These are phyloP conservation scores for Fusarium irregulare DNA, from an alignment of 2,329 filamentous ascomycete genomes.

Conservation along the genomic window DNA sequence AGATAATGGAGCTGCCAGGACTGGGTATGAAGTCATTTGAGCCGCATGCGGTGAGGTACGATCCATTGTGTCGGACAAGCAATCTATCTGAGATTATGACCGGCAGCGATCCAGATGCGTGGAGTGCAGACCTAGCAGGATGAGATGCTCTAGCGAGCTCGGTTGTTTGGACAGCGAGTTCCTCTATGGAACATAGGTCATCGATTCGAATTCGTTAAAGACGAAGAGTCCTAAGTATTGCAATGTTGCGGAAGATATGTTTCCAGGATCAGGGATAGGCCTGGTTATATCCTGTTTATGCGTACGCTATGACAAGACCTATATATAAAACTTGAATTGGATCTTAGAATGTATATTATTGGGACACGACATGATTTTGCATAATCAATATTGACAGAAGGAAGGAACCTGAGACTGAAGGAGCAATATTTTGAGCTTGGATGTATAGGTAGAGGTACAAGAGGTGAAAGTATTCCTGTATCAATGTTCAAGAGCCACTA, in stretches of 20 bases:
- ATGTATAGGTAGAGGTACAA: neutral
- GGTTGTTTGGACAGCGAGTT: neutral
- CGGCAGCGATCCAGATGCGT: neutral
- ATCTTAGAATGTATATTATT: neutral
- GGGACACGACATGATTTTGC: neutral
- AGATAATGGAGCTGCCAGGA: neutral
- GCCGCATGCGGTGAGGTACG: neutral
- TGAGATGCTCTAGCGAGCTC: neutral
- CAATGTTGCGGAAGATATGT: neutral
- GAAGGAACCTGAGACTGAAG: constrained; percentile 7
- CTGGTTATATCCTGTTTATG: neutral
- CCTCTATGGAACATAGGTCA: neutral
- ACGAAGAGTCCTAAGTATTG: neutral
- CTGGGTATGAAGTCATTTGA: constrained; percentile 27
- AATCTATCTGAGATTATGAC: constrained; percentile 10
- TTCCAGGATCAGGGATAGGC: neutral
- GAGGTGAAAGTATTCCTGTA: neutral
- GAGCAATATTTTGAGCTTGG: neutral
- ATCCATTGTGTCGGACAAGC: constrained; percentile 1
- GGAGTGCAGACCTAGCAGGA: neutral
- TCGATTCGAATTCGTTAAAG: neutral
- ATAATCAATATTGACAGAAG: constrained; percentile 1
- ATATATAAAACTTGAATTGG: constrained; percentile 4
- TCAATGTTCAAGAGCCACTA: neutral
- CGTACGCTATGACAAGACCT: neutral